Percentiles rank a stretch among this genome's conserved stretches.
These are phyloP conservation scores for Ocimum tenuiflorum DNA, from an alignment of 257 asterid genomes.

Conservation along the genomic window DNA sequence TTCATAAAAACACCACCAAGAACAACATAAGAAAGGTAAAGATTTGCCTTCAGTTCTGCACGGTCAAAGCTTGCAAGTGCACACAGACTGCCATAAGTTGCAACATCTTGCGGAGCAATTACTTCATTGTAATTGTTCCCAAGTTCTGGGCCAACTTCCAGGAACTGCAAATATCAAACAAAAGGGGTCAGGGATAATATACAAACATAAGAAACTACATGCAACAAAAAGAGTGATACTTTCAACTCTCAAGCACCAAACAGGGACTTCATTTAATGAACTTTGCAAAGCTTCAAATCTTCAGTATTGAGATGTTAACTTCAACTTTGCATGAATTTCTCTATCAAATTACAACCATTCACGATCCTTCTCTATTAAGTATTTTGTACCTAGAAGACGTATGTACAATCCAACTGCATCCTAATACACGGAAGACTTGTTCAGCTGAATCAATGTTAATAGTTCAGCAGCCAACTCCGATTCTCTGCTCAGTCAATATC, in stretches of 20 bases:
- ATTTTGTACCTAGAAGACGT: neutral
- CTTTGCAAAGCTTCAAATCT: neutral
- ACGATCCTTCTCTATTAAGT: neutral
- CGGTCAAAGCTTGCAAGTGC: slow-evolving; percentile 98
- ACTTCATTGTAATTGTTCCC: slow-evolving; percentile 76
- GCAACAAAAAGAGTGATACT: neutral
- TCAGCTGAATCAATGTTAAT: neutral
- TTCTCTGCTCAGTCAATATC: neutral
- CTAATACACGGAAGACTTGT: too few relatives aligned
- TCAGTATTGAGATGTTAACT: neutral
- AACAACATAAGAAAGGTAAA: neutral
- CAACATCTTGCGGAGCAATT: slow-evolving; percentile 93
- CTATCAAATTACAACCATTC: neutral
- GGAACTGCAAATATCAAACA: slow-evolving; percentile 49
- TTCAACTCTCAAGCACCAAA: neutral
- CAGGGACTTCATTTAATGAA: neutral
- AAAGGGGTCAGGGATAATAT: neutral
- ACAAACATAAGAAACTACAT: slow-evolving; percentile 1
- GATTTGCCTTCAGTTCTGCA: slow-evolving; percentile 72
- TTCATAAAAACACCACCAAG: neutral
- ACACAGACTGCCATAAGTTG: slow-evolving; percentile 95
- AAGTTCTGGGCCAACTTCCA: slow-evolving; percentile 79
- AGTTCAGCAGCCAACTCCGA: neutral
- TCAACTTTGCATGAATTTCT: neutral
- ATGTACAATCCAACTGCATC: neutral